phyloP scores from a whole-genome alignment of 805 yeast genomes.

The Lachancea fermentati region DNA sequence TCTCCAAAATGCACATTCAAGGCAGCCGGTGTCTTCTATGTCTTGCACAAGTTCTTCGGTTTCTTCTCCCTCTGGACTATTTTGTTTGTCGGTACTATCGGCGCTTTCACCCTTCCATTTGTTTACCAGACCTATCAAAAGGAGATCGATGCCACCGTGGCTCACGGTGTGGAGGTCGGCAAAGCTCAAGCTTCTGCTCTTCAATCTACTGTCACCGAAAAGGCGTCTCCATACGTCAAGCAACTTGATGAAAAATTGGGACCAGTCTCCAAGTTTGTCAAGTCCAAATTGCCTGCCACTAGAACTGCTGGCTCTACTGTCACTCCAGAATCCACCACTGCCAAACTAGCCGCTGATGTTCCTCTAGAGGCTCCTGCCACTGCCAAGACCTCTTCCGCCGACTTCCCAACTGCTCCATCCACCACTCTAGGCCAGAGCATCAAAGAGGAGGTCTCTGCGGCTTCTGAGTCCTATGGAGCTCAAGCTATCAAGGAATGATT shows the following conservation, averaged over 20 bases:
- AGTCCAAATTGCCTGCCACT: constrained; percentile 35
- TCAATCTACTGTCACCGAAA: constrained; percentile 45
- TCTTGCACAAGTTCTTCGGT: constrained; percentile 66
- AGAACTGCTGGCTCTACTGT: constrained; percentile 74
- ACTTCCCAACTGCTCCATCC: constrained; percentile 36
- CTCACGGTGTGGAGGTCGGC: constrained; percentile 40
- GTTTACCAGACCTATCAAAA: constrained; percentile 68
- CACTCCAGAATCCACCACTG: constrained; percentile 29
- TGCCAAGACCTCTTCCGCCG: constrained; percentile 25
- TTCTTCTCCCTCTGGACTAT: constrained; percentile 70
- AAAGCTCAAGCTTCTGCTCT: constrained; percentile 45
- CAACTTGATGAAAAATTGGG: constrained; percentile 55
- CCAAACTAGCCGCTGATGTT: constrained; percentile 24
- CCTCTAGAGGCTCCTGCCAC: constrained; percentile 18
- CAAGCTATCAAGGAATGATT: neutral
- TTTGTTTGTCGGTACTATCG: constrained; percentile 48
- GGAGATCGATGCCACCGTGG: constrained; percentile 65
- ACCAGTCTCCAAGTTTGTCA: constrained; percentile 58
- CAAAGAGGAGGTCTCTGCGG: constrained; percentile 3
- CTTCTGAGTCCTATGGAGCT: neutral
- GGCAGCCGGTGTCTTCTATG: constrained; percentile 61
- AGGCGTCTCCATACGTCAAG: constrained; percentile 54
- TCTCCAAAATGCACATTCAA: constrained; percentile 68
- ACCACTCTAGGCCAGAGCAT: constrained; percentile 14
- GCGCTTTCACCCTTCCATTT: constrained; percentile 70